Base-by-base conservation (phyloP, 2,329 filamentous ascomycete genomes). In the Parastagonospora avenae region DNA sequence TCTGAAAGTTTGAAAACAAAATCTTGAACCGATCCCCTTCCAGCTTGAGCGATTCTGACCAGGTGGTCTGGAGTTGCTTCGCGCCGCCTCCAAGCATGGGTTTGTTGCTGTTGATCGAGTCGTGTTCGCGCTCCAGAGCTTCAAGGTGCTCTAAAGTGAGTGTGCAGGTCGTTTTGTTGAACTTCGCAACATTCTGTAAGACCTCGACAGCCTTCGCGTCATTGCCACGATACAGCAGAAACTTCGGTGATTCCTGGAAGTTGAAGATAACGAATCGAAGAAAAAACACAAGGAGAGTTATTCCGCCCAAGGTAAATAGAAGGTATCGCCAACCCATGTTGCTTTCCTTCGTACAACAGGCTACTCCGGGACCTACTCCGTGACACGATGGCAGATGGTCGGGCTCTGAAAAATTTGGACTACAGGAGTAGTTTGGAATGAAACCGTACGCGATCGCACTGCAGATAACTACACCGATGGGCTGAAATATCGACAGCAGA, bases 231-330 rank as follows among this genome's bases (percentile, higher is more conserved):
- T 78, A 80, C 7, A 86, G 71, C 5, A 84, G 74, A 57, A 82
- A 86, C 60, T 86, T 86, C 0, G 84, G 84, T 2, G 82, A 85
- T 59, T 86, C 83, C 52, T 77, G 78, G 40, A 86, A 80, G 4
- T 74, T 72, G 58, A 86, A 80, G 32, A 85, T 62, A 1, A 80
- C 77, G 32, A 85, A 75, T 15, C 84, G 80, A 1, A 81, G 60
- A 38, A 85, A 63, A 37, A 83, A 85, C 10, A 79, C 66, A 10
- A 70, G 47, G 1, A 78, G 55, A 0, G 76, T 78, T 35, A 72
- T 66, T 0, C 64, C 66, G 1, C 76, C 76, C 6, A 78, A 63
- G 1, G 72, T 76, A 54, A 72, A 76, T 32, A 77, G 57, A 5
- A 77, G 56, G 54, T 78, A 79, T 32, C 76, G 64, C 76, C 76